Conservation (phyloP, 2,329 filamentous ascomycete genomes). For the Annulohypoxylon truncatum region DNA sequence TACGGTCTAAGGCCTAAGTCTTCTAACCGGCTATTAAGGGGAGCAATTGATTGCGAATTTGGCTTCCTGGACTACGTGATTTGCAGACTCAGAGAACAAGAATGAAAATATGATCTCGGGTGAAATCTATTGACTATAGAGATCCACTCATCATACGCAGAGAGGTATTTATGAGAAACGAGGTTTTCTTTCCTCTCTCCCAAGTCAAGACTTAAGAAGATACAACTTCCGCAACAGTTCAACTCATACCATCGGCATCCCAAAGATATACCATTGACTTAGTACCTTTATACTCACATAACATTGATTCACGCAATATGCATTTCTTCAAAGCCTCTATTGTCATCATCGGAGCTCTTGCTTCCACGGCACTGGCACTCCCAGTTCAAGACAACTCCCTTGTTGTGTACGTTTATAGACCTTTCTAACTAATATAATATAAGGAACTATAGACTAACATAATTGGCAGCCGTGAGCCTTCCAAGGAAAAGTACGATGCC, state of each 20-base stretch:
- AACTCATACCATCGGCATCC: not conserved
- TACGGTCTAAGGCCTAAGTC: not conserved
- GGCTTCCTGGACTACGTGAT: not conserved
- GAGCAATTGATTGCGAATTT: not conserved
- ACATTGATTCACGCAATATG: not conserved
- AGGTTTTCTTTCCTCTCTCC: not conserved
- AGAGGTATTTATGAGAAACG: not conserved
- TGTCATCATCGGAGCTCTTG: conserved; percentile 13
- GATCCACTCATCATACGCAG: not conserved
- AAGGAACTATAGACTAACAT: not conserved
- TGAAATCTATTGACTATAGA: not conserved
- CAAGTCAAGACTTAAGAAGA: conserved; percentile 1
- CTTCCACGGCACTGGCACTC: conserved; percentile 5
- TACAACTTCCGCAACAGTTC: not conserved
- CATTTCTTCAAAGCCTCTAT: conserved; percentile 23
- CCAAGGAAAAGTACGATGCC: not conserved
- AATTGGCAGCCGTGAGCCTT: conserved; percentile 4
- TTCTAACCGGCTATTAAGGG: not conserved
- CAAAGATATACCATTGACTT: not conserved
- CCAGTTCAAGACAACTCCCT: conserved; percentile 9
- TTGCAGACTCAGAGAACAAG: not conserved
- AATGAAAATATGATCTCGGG: not conserved
- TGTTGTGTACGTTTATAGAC: not conserved
- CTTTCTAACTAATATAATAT: not conserved
- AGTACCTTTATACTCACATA: not conserved